Evolutionary conservation across 2,329 filamentous ascomycete genomes (phyloP), one percentile per base, ranked within the genome.

Genomic region (Fusarium sp.): DNA sequence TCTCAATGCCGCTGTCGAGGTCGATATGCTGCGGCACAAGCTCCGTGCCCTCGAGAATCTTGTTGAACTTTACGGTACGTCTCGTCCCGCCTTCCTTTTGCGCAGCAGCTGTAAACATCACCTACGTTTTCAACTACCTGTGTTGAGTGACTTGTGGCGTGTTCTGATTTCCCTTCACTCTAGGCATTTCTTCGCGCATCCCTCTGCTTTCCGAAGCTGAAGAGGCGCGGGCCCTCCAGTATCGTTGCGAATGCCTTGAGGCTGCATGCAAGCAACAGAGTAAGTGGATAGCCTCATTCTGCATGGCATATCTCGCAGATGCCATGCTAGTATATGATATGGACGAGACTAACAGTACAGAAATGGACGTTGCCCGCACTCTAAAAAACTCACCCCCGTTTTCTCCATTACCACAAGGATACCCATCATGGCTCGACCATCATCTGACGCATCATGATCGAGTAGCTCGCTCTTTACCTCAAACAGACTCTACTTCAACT

Each of bases 191-290:
- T 24, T 73, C 75, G 47, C 73, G 67, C 63, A 73, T 83, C 47
- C 81, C 83, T 24, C 77, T 81, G 65, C 75, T 87, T 55, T 88
- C 84, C 53, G 84, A 87, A 65, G 80, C 83, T 24, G 86, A 88
- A 75, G 86, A 88, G 74, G 86, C 86, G 26, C 81, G 86, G 56
- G 80, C 81, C 37, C 76, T 88, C 53, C 86, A 88, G 74, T 86
- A 88, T 71, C 83, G 83, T 67, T 87, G 86, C 76, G 86, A 88
- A 76, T 86, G 84, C 74, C 83, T 88, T 55, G 85, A 88, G 71
- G 79, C 79, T 51, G 82, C 81, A 56, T 84, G 85, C 70, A 74
- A 85, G 52, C 75, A 77, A 59, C 73, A 79, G 65, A 71, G 77
- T 79, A 70, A 66, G 73, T 71, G 19, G 20, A 37, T 20, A 33